Evolutionary conservation across 1,284 basidiomycete genomes (phyloP), one percentile per base, ranked within the genome.

Genomic region (Trametes sp.): DNA sequence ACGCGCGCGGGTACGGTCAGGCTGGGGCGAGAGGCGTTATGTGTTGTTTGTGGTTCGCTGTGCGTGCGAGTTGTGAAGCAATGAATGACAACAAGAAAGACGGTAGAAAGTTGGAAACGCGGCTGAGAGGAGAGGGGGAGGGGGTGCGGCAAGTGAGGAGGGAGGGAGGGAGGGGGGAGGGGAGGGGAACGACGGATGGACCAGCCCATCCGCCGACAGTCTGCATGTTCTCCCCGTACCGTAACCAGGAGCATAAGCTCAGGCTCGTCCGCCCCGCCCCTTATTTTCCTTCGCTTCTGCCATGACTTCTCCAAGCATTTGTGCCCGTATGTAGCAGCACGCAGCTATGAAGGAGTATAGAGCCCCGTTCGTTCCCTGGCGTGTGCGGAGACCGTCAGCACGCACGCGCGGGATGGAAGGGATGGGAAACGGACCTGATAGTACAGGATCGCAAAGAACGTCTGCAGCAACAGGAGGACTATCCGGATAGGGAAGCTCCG

Each of bases 331-430:
- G 72, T 92, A 94, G 72, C 85, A 86, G 61, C 82, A 69, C 42
- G 82, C 81, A n/a, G 89, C 89, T 70, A 91, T 83, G 54, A 90
- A 70, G 10, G 89, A 90, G 79, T 84, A 94, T 63, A 93, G 75
- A 28, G 87, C 86, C 36, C 84, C 87, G 73, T 93, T 93, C 42
- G 89, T 92, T 57, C 92, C 92, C 92, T 93, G 61, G 23, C 19
- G 7, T 24, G 14, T 45, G 54, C 24, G 4, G 10, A 13, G 33
- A 65, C n/a, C 8, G 38, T 59, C 54, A 62, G 60, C 48, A 21
- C 28, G 33, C 28, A 8, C 31, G 19, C 31, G 49, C 31, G n/a
- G 31, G 31, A 24, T 4, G 7, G 21, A 8, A 35, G 49, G n/a
- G 24, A 9, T 10, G 49, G 29, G 9, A 36, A 38, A 71, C 83